Evolutionary conservation across 2,329 filamentous ascomycete species (phyloP).

Genomic region (Ceratocystis harringtonii): DNA sequence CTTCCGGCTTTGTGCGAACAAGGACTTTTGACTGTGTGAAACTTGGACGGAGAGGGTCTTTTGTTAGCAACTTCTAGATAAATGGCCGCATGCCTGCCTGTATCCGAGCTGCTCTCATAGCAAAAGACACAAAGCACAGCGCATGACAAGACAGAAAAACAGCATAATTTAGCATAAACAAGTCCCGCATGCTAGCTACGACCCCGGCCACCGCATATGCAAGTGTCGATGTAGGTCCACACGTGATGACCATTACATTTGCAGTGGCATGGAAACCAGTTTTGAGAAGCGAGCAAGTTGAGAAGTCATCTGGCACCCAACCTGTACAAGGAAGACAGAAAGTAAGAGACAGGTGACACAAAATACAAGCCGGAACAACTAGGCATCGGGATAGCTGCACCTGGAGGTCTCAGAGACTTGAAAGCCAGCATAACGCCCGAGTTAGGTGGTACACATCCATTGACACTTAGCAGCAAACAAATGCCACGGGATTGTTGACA

Average conservation of each 20-base stretch:
- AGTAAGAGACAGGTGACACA: not conserved
- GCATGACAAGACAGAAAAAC: not conserved
- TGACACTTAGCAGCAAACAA: not conserved
- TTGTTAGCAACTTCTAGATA: not conserved
- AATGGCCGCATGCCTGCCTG: not conserved
- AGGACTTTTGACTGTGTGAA: conserved; percentile 1
- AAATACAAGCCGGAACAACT: not conserved
- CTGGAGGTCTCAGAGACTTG: not conserved
- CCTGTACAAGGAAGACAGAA: not conserved
- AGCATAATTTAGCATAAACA: not conserved
- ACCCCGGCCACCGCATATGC: not conserved
- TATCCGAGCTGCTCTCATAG: not conserved
- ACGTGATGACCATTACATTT: not conserved
- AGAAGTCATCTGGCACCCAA: not conserved
- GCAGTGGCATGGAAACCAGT: not conserved
- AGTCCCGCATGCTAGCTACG: not conserved
- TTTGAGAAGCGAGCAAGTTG: not conserved
- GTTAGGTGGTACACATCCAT: not conserved
- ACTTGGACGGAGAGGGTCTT: not conserved
- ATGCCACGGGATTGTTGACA: not conserved
- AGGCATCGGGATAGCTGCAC: not conserved
- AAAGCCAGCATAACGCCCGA: not conserved
- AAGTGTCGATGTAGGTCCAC: not conserved
- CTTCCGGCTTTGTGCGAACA: not conserved
- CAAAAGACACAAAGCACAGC: not conserved